These are phyloP conservation scores for Penicillium ochrochloron DNA, from an alignment of 495 filamentous ascomycete genomes.

Conservation along the genomic window DNA sequence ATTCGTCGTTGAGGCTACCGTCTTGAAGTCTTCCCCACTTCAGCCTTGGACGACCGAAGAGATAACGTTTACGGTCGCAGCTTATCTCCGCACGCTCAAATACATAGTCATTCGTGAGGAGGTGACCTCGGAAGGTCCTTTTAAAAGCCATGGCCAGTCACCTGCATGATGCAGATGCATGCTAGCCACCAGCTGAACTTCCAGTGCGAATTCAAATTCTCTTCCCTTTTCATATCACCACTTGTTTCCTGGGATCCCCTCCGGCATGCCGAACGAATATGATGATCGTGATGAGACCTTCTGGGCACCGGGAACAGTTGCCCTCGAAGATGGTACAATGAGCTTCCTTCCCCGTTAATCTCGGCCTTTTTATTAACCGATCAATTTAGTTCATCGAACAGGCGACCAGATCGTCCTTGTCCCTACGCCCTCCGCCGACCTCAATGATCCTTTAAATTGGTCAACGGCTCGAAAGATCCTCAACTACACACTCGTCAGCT, in stretches of 20 bases:
- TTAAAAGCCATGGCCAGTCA: conserved; percentile 10
- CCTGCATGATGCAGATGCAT: background rate
- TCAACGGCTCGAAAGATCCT: conserved; percentile 37
- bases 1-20: conserved; percentile 24
- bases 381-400: conserved; percentile 26
- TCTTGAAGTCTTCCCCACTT: conserved; percentile 15
- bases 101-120: background rate
- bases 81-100: conserved; percentile 9
- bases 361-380: background rate
- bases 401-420: conserved; percentile 29
- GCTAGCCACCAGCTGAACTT: background rate
- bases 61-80: conserved; percentile 18
- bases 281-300: conserved; percentile 28
- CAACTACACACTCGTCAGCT: conserved; percentile 44
- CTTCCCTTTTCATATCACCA: background rate
- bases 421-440: conserved; percentile 34
- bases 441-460: conserved; percentile 42
- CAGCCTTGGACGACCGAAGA: background rate
- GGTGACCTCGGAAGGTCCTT: background rate
- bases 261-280: conserved; percentile 20
- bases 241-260: background rate
- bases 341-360: background rate
- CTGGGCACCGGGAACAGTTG: conserved; percentile 34
- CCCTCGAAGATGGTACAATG: conserved; percentile 29
- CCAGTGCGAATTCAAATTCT: background rate